These are phyloP conservation scores for Geranium incanum DNA, from an alignment of 441 rosid species.

Conservation along the genomic window DNA sequence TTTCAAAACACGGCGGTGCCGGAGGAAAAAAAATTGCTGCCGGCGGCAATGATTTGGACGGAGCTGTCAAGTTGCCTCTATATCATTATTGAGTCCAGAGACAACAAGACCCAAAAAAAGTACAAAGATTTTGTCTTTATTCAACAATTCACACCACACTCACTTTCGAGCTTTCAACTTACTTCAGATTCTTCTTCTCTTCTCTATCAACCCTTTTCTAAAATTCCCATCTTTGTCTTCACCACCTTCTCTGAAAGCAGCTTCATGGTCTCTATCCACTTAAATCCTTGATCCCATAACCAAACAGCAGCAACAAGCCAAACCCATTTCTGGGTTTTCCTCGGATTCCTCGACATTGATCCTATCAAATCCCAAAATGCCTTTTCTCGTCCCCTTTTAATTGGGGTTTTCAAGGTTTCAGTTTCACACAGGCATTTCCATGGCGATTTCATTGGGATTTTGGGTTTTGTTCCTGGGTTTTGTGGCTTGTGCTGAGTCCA, in stretches of 20 bases:
- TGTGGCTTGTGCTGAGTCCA: slow-evolving; percentile 43
- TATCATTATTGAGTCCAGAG: neutral
- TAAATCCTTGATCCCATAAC: neutral
- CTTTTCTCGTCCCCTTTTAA: neutral
- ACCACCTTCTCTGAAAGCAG: neutral
- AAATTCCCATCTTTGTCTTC: slow-evolving; percentile 6
- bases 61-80: neutral
- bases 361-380: neutral
- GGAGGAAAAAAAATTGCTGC: neutral
- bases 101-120: neutral
- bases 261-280: neutral
- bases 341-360: neutral
- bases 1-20: neutral
- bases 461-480: slow-evolving; percentile 22
- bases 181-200: neutral
- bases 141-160: neutral
- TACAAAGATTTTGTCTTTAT: slow-evolving; percentile 5
- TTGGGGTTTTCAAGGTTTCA: neutral
- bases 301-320: slow-evolving; percentile 8
- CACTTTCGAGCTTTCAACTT: neutral
- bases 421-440: slow-evolving; percentile 12
- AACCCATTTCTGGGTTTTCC: neutral
- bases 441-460: slow-evolving; percentile 31
- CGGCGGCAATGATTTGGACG: neutral
- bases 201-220: neutral